Evolutionary conservation across 441 rosid species (phyloP).

Genomic region (Daphne laureola): DNA sequence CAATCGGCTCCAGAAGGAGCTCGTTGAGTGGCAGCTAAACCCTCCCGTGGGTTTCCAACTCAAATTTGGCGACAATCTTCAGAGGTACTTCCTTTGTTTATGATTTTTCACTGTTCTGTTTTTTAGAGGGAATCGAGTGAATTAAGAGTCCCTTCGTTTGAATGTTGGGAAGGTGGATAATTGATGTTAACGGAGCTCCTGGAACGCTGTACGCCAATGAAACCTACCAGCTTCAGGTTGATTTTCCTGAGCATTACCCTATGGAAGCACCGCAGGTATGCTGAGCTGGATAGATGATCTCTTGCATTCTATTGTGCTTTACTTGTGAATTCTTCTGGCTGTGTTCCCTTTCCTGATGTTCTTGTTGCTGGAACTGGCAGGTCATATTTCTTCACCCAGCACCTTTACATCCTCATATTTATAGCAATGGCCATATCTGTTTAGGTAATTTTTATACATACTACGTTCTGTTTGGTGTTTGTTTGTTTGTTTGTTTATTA

Average conservation of each 20-base stretch:
- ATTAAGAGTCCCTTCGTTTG: constrained; percentile 7
- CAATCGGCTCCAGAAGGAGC: constrained; percentile 93
- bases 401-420: constrained; percentile 89
- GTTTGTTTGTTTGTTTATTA: too few relatives aligned
- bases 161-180: constrained; percentile 60
- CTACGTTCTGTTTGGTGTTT: too few relatives aligned
- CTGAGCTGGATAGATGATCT: too few relatives aligned
- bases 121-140: not conserved
- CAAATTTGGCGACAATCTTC: constrained; percentile 93
- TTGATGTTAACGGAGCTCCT: constrained; percentile 90
- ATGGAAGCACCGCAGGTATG: constrained; percentile 99
- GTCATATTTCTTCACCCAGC: constrained; percentile 94
- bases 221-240: constrained; percentile 91
- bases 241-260: constrained; percentile 96
- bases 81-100: constrained; percentile 33
- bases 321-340: not conserved
- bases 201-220: constrained; percentile 91
- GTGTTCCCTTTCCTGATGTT: not conserved
- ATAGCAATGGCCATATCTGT: constrained; percentile 98
- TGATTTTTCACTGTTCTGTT: not conserved
- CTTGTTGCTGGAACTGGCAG: constrained; percentile 24
- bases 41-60: constrained; percentile 90
- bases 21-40: constrained; percentile 92
- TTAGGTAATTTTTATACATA: constrained; percentile 48
- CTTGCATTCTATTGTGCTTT: not conserved